Percentiles rank a stretch among this genome's conserved stretches.
These are phyloP conservation scores for Neonectria sp. DNA, from an alignment of 2,329 filamentous ascomycete species.

Conservation along the genomic window DNA sequence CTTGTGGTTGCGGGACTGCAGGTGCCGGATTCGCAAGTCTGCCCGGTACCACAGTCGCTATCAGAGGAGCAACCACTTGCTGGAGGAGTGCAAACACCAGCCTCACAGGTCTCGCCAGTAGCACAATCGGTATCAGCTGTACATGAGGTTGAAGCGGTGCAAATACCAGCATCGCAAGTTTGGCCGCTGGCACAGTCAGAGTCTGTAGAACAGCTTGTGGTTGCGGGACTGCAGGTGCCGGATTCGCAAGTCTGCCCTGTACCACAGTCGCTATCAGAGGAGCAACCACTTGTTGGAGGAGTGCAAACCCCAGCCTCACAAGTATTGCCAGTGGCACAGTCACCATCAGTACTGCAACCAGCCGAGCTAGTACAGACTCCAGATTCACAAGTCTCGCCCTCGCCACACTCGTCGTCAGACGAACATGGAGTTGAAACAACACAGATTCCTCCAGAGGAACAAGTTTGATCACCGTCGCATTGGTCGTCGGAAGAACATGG, in stretches of 20 bases:
- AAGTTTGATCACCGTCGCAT: slow-evolving; percentile 2
- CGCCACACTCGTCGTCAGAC: not conserved
- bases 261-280: too few species aligned
- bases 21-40: slow-evolving; percentile 9
- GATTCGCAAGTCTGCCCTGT: too few species aligned
- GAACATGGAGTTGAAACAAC: not conserved
- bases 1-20: not conserved
- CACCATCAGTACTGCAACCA: too few species aligned
- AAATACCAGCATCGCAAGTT: slow-evolving; percentile 13
- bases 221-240: too few species aligned
- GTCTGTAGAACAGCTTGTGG: too few species aligned
- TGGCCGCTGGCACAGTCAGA: not conserved
- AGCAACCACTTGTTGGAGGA: too few species aligned
- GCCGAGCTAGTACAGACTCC: too few species aligned
- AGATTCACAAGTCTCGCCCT: not conserved
- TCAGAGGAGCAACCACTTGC: not conserved
- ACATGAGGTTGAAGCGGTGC: not conserved
- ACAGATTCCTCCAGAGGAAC: not conserved
- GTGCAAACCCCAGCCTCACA: too few species aligned
- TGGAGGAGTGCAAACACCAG: not conserved
- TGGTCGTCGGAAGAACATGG: not conserved
- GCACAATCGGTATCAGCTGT: slow-evolving; percentile 8
- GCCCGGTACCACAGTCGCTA: slow-evolving; percentile 2
- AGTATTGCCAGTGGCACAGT: too few species aligned
- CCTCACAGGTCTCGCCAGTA: slow-evolving; percentile 1